phyloP scores from a whole-genome alignment of 2,329 filamentous ascomycete species.

The Aspergillus sp. region DNA sequence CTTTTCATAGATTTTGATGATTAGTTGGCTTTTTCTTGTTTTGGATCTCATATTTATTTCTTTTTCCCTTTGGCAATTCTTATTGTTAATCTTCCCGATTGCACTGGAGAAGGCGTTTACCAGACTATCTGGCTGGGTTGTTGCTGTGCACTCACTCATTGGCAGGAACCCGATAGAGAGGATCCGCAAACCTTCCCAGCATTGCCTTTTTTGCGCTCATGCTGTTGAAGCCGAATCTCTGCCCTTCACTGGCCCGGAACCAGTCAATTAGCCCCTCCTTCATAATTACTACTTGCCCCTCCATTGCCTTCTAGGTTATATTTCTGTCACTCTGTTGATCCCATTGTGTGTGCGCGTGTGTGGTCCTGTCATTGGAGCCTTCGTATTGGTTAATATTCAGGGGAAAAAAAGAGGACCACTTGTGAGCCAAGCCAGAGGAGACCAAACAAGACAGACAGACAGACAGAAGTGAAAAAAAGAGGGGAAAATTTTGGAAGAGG shows the following conservation, averaged over 20 bases:
- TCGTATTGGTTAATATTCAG: slow-evolving; percentile 11
- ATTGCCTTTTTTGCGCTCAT: slow-evolving; percentile 27
- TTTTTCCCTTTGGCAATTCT: slow-evolving; percentile 6
- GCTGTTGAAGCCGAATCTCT: slow-evolving; percentile 23
- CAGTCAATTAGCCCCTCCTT: slow-evolving; percentile 21
- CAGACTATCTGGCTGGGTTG: slow-evolving; percentile 12
- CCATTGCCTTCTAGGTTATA: slow-evolving; percentile 11
- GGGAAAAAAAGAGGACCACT: neutral
- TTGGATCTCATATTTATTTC: neutral
- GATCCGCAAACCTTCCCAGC: slow-evolving; percentile 22
- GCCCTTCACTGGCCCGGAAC: slow-evolving; percentile 20
- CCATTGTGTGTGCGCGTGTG: slow-evolving; percentile 7
- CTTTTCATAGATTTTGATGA: neutral
- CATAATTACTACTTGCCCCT: slow-evolving; percentile 9
- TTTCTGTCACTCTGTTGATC: slow-evolving; percentile 3
- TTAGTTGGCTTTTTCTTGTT: neutral
- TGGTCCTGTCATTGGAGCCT: slow-evolving; percentile 7
- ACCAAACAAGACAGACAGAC: neutral
- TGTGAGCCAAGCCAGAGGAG: neutral
- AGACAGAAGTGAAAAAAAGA: neutral
- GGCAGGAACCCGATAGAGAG: slow-evolving; percentile 14
- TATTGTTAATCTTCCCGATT: slow-evolving; percentile 13
- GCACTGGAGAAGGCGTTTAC: neutral
- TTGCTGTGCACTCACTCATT: slow-evolving; percentile 14
- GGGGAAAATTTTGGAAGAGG: too few species aligned